Base-by-base conservation (phyloP, 108 stramenopile genomes). In the Nannochloropsis salina region DNA sequence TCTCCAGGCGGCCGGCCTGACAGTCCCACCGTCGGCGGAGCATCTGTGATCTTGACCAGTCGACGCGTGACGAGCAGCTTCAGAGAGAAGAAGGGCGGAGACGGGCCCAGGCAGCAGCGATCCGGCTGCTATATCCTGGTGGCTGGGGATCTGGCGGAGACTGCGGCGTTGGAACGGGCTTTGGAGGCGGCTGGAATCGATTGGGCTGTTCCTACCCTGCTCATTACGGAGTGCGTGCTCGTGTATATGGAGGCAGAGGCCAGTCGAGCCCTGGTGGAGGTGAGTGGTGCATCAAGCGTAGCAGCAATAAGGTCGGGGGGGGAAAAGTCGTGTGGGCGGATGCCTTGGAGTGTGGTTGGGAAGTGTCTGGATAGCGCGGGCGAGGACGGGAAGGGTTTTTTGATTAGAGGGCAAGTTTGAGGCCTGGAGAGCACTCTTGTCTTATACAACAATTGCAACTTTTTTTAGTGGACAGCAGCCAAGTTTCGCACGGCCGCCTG, bases 211-310 rank as follows among this genome's bases (percentile, higher is more conserved):
- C 88, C 88, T 9, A 89, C 88, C 6, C 79, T 89, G 3, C 42
- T 89, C 12, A 9, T 89, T 43, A 86, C 88, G 44, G 88, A 89
- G 88, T 89, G 88, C 86, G 88, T 89, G 81, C 85, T 89, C 85
- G 87, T 88, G n/a, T 89, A 88, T 82, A 89, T 89, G 88, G 82
- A 88, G 44, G 44, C 87, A 12, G 47, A 22, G 21, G 82, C 43
- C 8, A 86, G 83, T 40, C n/a, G 42, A 20, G 83, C 80, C 8
- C 31, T 89, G 82, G 20, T 89, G 22, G 44, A 86, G 88, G 87
- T 80, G 43, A 42, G 86, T 15, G 44, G 79, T 40, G 80, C 12
- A 42, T 40, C n/a, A 5, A 9, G 80, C 5, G 79, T 15, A 61
- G 9, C 15, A 61, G 22, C 44, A 44, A n/a, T 15, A 15, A 83